Conservation (phyloP, 345 rosid genomes). For the Leavenworthia alabamica region DNA sequence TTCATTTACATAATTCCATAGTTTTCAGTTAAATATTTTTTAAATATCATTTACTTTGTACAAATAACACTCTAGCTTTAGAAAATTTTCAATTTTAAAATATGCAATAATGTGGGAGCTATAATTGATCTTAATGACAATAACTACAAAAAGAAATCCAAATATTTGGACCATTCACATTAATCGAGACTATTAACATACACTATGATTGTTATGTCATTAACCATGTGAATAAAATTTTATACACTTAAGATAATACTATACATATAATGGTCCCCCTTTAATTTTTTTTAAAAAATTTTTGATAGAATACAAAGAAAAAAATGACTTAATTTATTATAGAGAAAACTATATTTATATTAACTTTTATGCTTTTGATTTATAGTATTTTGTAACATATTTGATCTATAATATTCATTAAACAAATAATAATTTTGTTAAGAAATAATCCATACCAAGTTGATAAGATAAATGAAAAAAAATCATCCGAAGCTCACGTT, state of each 20-base stretch:
- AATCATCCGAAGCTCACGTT: slow-evolving; percentile 10
- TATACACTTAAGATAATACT: not conserved
- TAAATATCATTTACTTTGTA: not conserved
- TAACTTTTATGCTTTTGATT: not conserved
- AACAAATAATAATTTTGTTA: not conserved
- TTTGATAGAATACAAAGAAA: no score
- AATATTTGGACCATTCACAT: slow-evolving; percentile 21
- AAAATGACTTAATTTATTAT: no score
- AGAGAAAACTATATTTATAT: no score
- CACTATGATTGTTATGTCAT: slow-evolving; percentile 21
- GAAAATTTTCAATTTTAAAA: not conserved
- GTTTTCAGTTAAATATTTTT: not conserved
- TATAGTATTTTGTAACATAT: not conserved
- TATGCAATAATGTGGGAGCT: not conserved
- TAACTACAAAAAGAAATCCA: slow-evolving; percentile 4
- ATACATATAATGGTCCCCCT: slow-evolving; percentile 24
- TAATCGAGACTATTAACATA: slow-evolving; percentile 21
- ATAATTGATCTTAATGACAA: slow-evolving; percentile 27
- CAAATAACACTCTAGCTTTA: not conserved
- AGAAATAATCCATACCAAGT: not conserved
- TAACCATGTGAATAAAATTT: slow-evolving; percentile 14
- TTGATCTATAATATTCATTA: not conserved
- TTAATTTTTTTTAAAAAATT: no score
- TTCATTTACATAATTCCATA: not conserved
- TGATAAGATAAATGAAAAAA: slow-evolving; percentile 9